A percentile compares a stretch with the other conserved stretches of the same genome.
Conservation (phyloP, 768 basidiomycete genomes). For the Macrolepiota fuliginosa region DNA sequence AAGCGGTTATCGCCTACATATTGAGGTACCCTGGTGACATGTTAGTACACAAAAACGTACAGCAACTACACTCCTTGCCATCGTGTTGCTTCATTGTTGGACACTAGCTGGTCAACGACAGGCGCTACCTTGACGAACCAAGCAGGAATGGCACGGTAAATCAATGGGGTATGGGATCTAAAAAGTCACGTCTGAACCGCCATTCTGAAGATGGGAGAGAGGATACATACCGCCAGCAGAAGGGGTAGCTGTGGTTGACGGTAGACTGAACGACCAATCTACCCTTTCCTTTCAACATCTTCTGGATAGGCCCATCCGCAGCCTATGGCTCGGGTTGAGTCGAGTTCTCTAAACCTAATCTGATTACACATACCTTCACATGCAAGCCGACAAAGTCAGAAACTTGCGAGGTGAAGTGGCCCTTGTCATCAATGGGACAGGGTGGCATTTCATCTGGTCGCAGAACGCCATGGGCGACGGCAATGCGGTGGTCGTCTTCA, state of each 20-base stretch:
- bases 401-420: slow-evolving; percentile 85
- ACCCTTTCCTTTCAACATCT: slow-evolving; percentile 81
- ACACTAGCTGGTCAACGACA: slow-evolving; percentile 81
- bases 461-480: slow-evolving; percentile 81
- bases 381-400: slow-evolving; percentile 85
- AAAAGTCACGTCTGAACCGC: not conserved
- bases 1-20: slow-evolving; percentile 89
- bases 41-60: not conserved
- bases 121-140: slow-evolving; percentile 94
- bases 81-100: slow-evolving; percentile 86
- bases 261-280: slow-evolving; percentile 87
- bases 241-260: slow-evolving; percentile 90
- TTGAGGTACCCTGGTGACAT: slow-evolving; percentile 76
- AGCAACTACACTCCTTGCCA: slow-evolving; percentile 52
- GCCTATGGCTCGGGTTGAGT: slow-evolving; percentile 41
- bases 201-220: not conserved
- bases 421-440: slow-evolving; percentile 90
- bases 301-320: slow-evolving; percentile 94
- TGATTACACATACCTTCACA: slow-evolving; percentile 68
- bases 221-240: slow-evolving; percentile 83
- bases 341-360: not conserved
- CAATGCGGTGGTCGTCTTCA: slow-evolving; percentile 97
- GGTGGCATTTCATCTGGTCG: slow-evolving; percentile 90
- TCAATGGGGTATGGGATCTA: slow-evolving; percentile 91
- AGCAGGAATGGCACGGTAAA: slow-evolving; percentile 92